Percentiles rank a stretch among this genome's conserved stretches.
Conservation (phyloP, 805 yeast genomes). For the Yamadazyma paraphyllophila region DNA sequence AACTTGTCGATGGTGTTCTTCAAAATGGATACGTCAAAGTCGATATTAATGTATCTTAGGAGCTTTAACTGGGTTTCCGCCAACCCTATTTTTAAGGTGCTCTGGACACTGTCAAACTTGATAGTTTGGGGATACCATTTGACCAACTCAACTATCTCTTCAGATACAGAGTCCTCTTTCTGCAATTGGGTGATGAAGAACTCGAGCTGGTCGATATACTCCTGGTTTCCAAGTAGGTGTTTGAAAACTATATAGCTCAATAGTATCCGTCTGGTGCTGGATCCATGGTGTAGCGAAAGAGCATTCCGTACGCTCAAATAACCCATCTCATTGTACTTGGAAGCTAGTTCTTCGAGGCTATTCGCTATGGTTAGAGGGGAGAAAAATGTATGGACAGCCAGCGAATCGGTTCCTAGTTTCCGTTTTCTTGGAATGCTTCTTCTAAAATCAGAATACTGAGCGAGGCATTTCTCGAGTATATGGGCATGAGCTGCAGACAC, state of each 20-base stretch:
- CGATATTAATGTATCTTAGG: background rate
- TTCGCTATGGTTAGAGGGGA: too few species aligned
- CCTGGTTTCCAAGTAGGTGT: background rate
- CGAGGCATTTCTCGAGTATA: too few species aligned
- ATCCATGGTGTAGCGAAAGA: slow-evolving; percentile 10
- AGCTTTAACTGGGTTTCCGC: background rate
- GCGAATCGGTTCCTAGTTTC: too few species aligned
- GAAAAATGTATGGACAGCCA: too few species aligned
- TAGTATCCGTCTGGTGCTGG: background rate
- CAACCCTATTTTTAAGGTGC: background rate
- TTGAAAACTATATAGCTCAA: slow-evolving; percentile 7
- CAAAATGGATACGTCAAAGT: background rate
- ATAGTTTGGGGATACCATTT: background rate
- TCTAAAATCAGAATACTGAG: too few species aligned
- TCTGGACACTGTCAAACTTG: background rate
- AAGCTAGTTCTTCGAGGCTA: too few species aligned
- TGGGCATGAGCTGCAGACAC: too few species aligned
- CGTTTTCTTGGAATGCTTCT: too few species aligned
- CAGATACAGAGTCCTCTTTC: background rate
- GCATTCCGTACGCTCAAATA: slow-evolving; percentile 14
- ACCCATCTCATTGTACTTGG: background rate
- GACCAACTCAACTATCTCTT: slow-evolving; percentile 1
- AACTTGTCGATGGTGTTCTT: background rate
- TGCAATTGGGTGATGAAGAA: background rate
- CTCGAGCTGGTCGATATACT: slow-evolving; percentile 1